phyloP scores from a whole-genome alignment of 129 eudicot species.

The Arctium lappa region DNA sequence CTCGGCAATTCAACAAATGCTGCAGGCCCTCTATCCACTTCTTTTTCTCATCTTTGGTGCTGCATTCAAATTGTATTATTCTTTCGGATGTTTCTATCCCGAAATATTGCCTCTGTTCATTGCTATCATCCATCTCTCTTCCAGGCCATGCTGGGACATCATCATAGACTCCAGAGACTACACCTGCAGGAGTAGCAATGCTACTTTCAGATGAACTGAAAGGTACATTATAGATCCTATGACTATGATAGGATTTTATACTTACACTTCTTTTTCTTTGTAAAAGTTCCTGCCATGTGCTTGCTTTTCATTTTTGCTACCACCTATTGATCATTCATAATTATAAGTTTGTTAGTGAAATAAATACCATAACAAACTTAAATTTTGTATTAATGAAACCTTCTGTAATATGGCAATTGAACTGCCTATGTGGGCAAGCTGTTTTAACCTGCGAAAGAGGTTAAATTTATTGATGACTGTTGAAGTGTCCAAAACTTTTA shows the following conservation, averaged over 20 bases:
- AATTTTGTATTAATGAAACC: neutral
- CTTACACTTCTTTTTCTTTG: conserved; percentile 91
- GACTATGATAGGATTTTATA: neutral
- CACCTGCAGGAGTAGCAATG: conserved; percentile 42
- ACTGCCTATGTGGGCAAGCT: too few species aligned
- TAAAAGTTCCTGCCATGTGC: conserved; percentile 91
- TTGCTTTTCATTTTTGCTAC: conserved; percentile 87
- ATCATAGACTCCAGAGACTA: conserved; percentile 60
- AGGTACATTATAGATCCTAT: neutral
- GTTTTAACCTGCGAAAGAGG: neutral
- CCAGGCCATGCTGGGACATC: conserved; percentile 81
- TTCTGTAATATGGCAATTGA: neutral
- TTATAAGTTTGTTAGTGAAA: neutral
- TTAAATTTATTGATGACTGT: neutral
- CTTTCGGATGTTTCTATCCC: conserved; percentile 67
- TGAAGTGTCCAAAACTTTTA: neutral
- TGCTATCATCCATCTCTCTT: conserved; percentile 50
- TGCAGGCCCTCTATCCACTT: conserved; percentile 87
- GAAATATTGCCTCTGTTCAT: conserved; percentile 55
- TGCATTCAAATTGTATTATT: conserved; percentile 77
- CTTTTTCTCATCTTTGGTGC: conserved; percentile 56
- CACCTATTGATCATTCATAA: conserved; percentile 45
- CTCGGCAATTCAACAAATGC: conserved; percentile 55
- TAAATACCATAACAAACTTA: conserved; percentile 10
- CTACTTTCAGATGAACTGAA: conserved; percentile 16